Evolutionary conservation across 1,139 yeast genomes (phyloP).

Genomic region (Magnusiomyces sp.): DNA sequence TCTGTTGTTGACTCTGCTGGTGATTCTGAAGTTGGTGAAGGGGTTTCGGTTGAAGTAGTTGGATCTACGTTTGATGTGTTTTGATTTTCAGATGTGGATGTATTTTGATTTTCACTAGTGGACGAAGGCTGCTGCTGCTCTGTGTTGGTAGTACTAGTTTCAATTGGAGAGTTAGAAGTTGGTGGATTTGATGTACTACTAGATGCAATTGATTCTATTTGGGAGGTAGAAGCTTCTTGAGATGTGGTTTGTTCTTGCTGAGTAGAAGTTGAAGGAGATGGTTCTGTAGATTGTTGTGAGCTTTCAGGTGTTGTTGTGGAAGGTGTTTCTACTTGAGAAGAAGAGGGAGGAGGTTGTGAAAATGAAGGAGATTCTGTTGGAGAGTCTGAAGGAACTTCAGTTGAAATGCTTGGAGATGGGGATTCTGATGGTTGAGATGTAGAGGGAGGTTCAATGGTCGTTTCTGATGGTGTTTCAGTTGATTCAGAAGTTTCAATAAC

Average conservation of each 20-base stretch:
- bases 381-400: background rate
- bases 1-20: background rate
- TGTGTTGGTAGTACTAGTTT: too few species aligned
- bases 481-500: background rate
- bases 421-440: background rate
- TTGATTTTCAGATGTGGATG: too few species aligned
- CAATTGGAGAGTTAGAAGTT: too few species aligned
- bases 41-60: background rate
- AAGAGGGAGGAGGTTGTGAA: background rate
- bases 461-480: background rate
- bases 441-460: background rate
- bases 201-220: too few species aligned
- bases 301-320: background rate
- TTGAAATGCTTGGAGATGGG: background rate
- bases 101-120: too few species aligned
- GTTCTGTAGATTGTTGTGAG: background rate
- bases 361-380: background rate
- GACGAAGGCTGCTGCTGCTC: background rate
- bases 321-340: background rate
- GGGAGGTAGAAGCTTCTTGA: too few species aligned
- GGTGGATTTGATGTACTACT: too few species aligned
- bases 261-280: too few species aligned
- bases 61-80: too few species aligned
- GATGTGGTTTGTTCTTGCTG: too few species aligned
- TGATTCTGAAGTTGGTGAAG: background rate